Percentiles rank a stretch among this genome's conserved stretches.
These are phyloP conservation scores for Murraya koenigii DNA, from an alignment of 345 rosid species.

Conservation along the genomic window DNA sequence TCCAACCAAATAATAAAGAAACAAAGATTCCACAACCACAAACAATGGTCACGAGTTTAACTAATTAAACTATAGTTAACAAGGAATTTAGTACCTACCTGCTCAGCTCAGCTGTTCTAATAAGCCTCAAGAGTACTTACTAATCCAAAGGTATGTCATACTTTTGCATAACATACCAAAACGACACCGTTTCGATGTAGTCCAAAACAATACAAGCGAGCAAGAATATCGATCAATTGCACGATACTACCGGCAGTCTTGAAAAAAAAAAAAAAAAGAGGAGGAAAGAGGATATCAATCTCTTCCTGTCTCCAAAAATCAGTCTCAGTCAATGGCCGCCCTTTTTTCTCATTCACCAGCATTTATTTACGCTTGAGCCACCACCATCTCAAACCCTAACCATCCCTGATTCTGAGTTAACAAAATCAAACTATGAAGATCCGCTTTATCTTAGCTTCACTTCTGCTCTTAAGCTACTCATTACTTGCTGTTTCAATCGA, in stretches of 20 bases:
- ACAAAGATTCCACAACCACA: neutral
- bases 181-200: neutral
- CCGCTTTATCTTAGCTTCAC: constrained; percentile 10
- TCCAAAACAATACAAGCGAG: neutral
- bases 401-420: neutral
- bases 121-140: too few relatives aligned
- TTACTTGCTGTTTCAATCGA: constrained; percentile 24
- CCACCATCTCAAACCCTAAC: neutral
- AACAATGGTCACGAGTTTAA: neutral
- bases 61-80: neutral
- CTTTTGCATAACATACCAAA: neutral
- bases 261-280: too few relatives aligned
- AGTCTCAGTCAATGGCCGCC: constrained; percentile 40
- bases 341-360: constrained; percentile 10
- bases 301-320: neutral
- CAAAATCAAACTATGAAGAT: constrained; percentile 23
- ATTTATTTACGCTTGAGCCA: neutral
- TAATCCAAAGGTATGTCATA: neutral
- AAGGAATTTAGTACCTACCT: neutral
- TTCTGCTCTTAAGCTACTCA: neutral
- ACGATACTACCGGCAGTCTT: neutral
- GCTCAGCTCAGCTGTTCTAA: too few relatives aligned
- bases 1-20: too few relatives aligned
- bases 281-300: neutral
- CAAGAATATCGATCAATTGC: neutral